Evolutionary conservation across 2,329 filamentous ascomycete species (phyloP), one percentile per base, ranked within the genome.

Genomic region (Trichoderma sp.): DNA sequence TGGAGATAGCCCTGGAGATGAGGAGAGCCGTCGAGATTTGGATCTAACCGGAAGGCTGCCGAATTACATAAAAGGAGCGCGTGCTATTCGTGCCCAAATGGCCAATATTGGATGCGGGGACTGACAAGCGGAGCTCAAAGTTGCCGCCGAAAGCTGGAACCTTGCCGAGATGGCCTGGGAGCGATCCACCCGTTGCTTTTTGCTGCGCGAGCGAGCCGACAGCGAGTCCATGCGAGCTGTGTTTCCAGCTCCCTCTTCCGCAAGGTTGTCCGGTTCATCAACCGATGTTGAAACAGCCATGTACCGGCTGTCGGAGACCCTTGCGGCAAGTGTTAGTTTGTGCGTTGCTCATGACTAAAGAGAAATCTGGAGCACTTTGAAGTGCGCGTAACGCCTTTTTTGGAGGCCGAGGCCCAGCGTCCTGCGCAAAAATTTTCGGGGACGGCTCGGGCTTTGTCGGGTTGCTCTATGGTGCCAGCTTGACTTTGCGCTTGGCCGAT

Each of bases 361-460:
- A 68, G 12, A 34, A 4, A 53, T 7, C 67, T 30, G 56, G 32
- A 26, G 56, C 57, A 36, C 32, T 24, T 53, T 28, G 32, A 57
- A 28, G 51, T 51, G 4, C 56, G 56, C 12, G 53, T 32, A n/a
- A 24, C 18, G n/a, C 47, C 12, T 66, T 24, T 24, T 66, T 53
- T 36, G 6, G 39, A 34, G 57, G 57, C 57, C 36, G 57, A 70
- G 67, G 56, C 36, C 39, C 66, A 60, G 28, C 47, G 36, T 61
- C n/a, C 15, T 34, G 24, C 39, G 34, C 18, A 51, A 51, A 53
- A 15, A 8, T 34, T 64, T 58, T 71, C 69, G 61, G 69, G 24
- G 26, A n/a, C 62, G 61, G 62, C 69, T 71, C 70, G 70, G 70
- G 47, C 69, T 65, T 64, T 61, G 30, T 71, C 68, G 68, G 68